Percentiles rank a stretch among this genome's conserved stretches.
phyloP scores from a whole-genome alignment of 441 rosid genomes.

The Gossypium gossypioides region DNA sequence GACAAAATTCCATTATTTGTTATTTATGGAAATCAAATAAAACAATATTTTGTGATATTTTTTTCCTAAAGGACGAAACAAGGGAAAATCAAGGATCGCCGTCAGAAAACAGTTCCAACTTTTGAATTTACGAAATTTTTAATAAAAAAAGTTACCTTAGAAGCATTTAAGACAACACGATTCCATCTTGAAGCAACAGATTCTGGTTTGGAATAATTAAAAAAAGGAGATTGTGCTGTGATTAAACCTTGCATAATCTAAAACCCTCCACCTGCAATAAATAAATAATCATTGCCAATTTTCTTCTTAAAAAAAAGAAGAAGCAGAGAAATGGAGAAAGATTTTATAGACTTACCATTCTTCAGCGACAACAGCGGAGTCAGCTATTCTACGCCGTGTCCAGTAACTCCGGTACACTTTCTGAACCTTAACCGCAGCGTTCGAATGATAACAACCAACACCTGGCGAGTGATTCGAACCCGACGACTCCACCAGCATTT shows the following conservation, averaged over 20 bases:
- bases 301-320: neutral
- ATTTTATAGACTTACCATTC: slow-evolving; percentile 44
- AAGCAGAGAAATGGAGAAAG: neutral
- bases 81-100: neutral
- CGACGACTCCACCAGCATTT: slow-evolving; percentile 6
- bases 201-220: slow-evolving; percentile 57
- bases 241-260: slow-evolving; percentile 64
- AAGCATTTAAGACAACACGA: slow-evolving; percentile 64
- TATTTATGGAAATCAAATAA: neutral
- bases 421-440: slow-evolving; percentile 64
- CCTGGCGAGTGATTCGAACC: slow-evolving; percentile 9
- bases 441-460: slow-evolving; percentile 6
- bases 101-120: neutral
- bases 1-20: slow-evolving; percentile 10
- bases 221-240: slow-evolving; percentile 76
- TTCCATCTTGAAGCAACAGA: slow-evolving; percentile 66
- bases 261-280: slow-evolving; percentile 66
- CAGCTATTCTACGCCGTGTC: slow-evolving; percentile 78
- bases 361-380: slow-evolving; percentile 84
- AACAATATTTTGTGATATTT: neutral
- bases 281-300: neutral
- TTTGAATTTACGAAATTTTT: neutral
- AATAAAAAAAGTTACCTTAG: slow-evolving; percentile 39
- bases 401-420: slow-evolving; percentile 83
- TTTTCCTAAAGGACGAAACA: neutral